A percentile compares a stretch with the other conserved stretches of the same genome.
Conservation (phyloP, 495 filamentous ascomycete species). For the Cenococcum geophilum region DNA sequence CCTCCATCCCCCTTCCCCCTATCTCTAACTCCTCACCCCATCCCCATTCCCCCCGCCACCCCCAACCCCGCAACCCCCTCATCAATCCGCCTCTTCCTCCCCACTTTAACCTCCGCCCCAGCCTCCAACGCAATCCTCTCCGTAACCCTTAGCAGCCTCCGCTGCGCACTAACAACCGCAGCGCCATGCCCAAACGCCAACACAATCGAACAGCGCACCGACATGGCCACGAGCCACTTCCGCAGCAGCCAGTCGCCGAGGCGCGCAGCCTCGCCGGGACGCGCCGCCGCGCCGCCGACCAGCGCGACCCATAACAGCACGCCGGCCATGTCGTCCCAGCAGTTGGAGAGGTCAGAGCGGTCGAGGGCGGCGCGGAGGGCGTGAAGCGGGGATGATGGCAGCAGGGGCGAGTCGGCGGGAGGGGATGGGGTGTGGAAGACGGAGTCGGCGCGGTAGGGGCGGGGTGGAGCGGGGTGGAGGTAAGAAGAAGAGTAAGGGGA, state of each 20-base stretch:
- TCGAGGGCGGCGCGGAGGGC: slow-evolving; percentile 16
- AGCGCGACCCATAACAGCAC: slow-evolving; percentile 36
- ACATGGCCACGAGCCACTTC: slow-evolving; percentile 33
- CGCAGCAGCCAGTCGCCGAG: slow-evolving; percentile 24
- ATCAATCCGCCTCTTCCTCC: slow-evolving; percentile 6
- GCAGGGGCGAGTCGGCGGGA: background rate
- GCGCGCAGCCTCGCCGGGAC: slow-evolving; percentile 6
- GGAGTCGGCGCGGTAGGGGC: slow-evolving; percentile 1
- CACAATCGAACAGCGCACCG: slow-evolving; percentile 30
- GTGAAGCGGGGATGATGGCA: background rate
- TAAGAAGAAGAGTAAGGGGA: no score
- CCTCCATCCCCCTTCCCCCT: no score
- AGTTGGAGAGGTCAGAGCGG: slow-evolving; percentile 20
- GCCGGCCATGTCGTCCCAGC: slow-evolving; percentile 34
- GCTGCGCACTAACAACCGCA: slow-evolving; percentile 24
- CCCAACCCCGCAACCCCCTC: slow-evolving; percentile 6
- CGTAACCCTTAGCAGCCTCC: slow-evolving; percentile 27
- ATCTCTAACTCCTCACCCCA: no score
- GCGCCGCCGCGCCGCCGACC: slow-evolving; percentile 27
- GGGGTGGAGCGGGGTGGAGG: slow-evolving; percentile 2
- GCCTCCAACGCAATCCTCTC: slow-evolving; percentile 5
- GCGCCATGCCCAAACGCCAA: slow-evolving; percentile 34
- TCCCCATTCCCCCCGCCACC: background rate
- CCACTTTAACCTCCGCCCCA: background rate
- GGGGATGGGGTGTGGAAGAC: background rate